Percentiles rank a stretch among this genome's conserved stretches.
Conservation (phyloP, 768 basidiomycete genomes). For the Boletus speciosus region DNA sequence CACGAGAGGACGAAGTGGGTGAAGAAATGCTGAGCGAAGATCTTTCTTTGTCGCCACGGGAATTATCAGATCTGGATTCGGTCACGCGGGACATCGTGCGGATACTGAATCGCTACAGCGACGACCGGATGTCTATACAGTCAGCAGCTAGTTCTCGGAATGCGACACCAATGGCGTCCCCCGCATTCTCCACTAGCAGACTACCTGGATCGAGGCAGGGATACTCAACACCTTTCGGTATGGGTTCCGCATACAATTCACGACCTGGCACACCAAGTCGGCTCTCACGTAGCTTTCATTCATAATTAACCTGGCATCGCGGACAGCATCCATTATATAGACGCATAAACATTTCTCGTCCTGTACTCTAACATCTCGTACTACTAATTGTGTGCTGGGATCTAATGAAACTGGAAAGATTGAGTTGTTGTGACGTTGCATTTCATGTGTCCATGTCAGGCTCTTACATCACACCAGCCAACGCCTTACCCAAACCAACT, state of each 20-base stretch:
- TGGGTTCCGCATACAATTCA: constrained; percentile 46
- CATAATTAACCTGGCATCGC: constrained; percentile 15
- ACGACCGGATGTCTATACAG: constrained; percentile 56
- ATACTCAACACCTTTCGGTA: constrained; percentile 51
- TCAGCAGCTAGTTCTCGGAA: constrained; percentile 63
- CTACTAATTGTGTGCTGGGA: constrained; percentile 10
- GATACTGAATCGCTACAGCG: constrained; percentile 67
- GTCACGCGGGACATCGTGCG: constrained; percentile 72
- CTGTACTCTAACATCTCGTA: constrained; percentile 18
- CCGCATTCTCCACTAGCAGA: constrained; percentile 37
- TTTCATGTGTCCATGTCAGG: background rate
- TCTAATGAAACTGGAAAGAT: background rate
- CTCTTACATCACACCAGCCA: background rate
- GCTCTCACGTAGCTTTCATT: constrained; percentile 38
- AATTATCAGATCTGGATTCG: constrained; percentile 71
- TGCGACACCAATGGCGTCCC: constrained; percentile 60
- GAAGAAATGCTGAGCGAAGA: constrained; percentile 45
- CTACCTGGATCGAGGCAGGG: constrained; percentile 51
- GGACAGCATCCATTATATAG: constrained; percentile 6
- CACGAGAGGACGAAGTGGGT: constrained; percentile 51
- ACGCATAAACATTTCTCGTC: constrained; percentile 10
- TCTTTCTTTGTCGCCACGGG: constrained; percentile 58
- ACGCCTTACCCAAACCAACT: background rate
- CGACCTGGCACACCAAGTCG: constrained; percentile 65
- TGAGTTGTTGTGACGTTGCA: background rate